Base-by-base conservation (phyloP, 768 basidiomycete species). In the Amanita muscaria region DNA sequence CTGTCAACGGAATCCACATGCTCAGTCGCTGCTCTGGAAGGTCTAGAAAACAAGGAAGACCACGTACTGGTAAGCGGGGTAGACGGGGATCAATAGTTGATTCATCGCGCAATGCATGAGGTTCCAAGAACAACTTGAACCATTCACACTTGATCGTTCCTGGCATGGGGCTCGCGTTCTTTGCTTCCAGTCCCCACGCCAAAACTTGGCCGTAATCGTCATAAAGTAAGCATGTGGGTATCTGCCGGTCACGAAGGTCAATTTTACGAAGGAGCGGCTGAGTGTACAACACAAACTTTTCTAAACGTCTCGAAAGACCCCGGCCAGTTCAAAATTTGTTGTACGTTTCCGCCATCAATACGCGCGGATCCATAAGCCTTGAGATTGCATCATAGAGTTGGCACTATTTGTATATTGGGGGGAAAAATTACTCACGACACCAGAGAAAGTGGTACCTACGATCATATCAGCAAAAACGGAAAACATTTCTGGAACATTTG, bases 81-180 rank as follows among this genome's bases (percentile, higher is more conserved):
- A 92, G 69, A 27, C 89, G 80, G 42, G 80, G 82, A 64, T 92
- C 88, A 23, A 88, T 59, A 1, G 74, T 59, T 21, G 71, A 70
- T 51, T 82, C 75, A 56, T 88, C 82, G 25, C 88, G 80, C 35
- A 91, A 67, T 0, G 78, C 86, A 42, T 75, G 76, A 2, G 90
- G 89, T 55, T 91, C 88, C 46, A 93, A 68, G 61, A 87, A 88
- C 41, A 92, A 66, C 56, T 92, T 92, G 70, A 91, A 93, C 72
- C 73, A 75, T 61, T 76, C 74, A 50, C 73, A 74, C 45, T 69
- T 63, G 14, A 63, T 66, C 9, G 76, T 78, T 5, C 87, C 85
- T 3, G 74, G 68, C 64, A 80, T 73, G 2, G 78, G 76, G 16
- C 76, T 74, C 2, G 83, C 75, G 53, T 84, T 87, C 68, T 90